These are phyloP conservation scores for Zygosaccharomyces sapae DNA, from an alignment of 1,139 yeast genomes.

Conservation along the genomic window DNA sequence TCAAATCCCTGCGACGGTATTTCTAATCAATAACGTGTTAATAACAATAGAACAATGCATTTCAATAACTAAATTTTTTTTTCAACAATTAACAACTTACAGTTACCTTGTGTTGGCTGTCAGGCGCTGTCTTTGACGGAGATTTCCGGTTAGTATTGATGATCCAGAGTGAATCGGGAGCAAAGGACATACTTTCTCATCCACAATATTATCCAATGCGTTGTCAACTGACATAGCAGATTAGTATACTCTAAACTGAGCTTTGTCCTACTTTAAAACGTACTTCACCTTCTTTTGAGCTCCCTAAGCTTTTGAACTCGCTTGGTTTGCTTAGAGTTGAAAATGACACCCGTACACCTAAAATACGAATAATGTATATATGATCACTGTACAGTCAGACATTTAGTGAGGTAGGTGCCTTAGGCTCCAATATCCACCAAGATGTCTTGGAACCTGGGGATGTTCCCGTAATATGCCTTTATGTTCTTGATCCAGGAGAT, in stretches of 20 bases:
- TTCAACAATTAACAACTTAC: slow-evolving; percentile 11
- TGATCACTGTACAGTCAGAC: neutral
- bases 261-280: neutral
- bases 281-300: too few relatives aligned
- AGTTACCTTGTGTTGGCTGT: slow-evolving; percentile 15
- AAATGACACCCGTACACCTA: neutral
- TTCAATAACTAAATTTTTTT: neutral
- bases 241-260: neutral
- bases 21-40: slow-evolving; percentile 14
- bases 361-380: neutral
- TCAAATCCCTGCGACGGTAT: slow-evolving; percentile 35
- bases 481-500: slow-evolving; percentile 31
- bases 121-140: slow-evolving; percentile 10
- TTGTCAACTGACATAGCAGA: slow-evolving; percentile 21
- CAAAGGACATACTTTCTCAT: slow-evolving; percentile 20
- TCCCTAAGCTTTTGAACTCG: too few relatives aligned
- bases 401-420: neutral
- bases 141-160: slow-evolving; percentile 1
- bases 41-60: neutral
- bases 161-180: neutral
- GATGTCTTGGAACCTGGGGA: slow-evolving; percentile 26
- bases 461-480: slow-evolving; percentile 20
- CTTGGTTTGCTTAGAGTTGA: neutral
- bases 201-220: slow-evolving; percentile 18
- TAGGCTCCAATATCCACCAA: slow-evolving; percentile 12